A percentile compares a stretch with the other conserved stretches of the same genome.
Evolutionary conservation across 495 filamentous ascomycete species (phyloP).

Genomic region (Xylaria curta): DNA sequence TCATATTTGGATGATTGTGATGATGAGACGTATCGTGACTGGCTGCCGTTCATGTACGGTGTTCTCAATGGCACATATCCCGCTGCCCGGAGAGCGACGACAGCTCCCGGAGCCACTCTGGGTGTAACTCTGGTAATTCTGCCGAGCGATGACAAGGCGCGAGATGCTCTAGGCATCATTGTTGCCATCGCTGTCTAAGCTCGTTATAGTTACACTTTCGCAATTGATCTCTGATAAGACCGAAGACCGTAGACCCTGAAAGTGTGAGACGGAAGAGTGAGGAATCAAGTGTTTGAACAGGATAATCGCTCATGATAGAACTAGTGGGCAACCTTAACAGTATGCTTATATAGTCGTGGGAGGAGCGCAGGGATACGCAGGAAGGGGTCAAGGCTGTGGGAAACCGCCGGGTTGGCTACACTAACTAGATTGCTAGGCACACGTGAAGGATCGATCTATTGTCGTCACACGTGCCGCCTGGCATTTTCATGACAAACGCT

Average conservation of each 20-base stretch:
- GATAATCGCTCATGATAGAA: neutral
- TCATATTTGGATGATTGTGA: conserved; percentile 22
- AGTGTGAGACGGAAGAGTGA: neutral
- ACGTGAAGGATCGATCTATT: neutral
- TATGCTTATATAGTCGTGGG: conserved; percentile 11
- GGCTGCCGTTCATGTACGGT: conserved; percentile 21
- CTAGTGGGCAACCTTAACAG: conserved; percentile 1
- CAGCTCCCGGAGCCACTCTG: conserved; percentile 23
- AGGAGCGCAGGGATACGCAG: neutral
- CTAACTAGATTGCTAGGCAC: neutral
- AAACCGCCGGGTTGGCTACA: neutral
- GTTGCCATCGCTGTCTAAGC: conserved; percentile 31
- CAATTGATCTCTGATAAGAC: neutral
- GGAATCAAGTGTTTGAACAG: neutral
- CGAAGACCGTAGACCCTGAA: neutral
- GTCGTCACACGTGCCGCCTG: conserved; percentile 15
- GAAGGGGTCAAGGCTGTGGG: neutral
- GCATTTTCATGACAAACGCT: conserved; percentile 9
- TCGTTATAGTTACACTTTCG: neutral
- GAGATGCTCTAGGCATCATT: conserved; percentile 30
- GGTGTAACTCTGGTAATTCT: conserved; percentile 31
- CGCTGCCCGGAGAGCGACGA: conserved; percentile 22
- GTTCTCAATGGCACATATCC: conserved; percentile 13
- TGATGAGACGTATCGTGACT: conserved; percentile 21
- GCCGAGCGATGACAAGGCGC: conserved; percentile 31